phyloP scores from a whole-genome alignment of 2,329 filamentous ascomycete species.

The Achaetomium macrosporum region DNA sequence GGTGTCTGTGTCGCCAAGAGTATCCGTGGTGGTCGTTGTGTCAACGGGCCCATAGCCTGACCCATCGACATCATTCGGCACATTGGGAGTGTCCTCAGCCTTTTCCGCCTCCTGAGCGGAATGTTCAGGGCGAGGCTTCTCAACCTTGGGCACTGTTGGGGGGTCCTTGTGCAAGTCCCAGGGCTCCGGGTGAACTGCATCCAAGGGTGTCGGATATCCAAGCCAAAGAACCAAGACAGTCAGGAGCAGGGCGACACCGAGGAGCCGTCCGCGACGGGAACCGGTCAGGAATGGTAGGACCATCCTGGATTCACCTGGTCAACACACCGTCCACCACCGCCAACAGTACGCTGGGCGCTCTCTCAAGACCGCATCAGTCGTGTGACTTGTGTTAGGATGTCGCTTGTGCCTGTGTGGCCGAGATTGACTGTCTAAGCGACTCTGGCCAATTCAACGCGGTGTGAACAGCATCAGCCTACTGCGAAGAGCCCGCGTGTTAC shows the following conservation, averaged over 20 bases:
- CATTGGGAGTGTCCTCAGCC: background rate
- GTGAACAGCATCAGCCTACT: too few species aligned
- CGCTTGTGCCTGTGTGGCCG: too few species aligned
- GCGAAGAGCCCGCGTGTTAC: too few species aligned
- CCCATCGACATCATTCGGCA: background rate
- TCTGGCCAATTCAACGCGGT: too few species aligned
- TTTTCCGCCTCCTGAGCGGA: background rate
- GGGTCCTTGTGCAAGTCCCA: conserved; percentile 9
- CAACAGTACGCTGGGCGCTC: too few species aligned
- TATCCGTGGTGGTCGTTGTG: background rate
- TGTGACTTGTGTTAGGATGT: too few species aligned
- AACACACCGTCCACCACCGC: background rate
- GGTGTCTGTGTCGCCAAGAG: too few species aligned
- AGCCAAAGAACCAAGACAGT: conserved; percentile 19
- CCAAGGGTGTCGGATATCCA: conserved; percentile 16
- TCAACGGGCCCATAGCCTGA: background rate
- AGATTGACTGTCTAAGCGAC: too few species aligned
- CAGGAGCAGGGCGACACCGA: conserved; percentile 18
- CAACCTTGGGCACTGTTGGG: background rate
- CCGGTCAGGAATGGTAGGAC: conserved; percentile 14
- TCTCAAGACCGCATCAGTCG: background rate
- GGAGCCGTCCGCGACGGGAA: conserved; percentile 17
- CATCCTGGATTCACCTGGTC: conserved; percentile 13
- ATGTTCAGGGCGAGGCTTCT: background rate
- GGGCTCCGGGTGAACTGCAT: conserved; percentile 1